Conservation (phyloP, 331 rosid genomes). For the Dryas integrifolia region DNA sequence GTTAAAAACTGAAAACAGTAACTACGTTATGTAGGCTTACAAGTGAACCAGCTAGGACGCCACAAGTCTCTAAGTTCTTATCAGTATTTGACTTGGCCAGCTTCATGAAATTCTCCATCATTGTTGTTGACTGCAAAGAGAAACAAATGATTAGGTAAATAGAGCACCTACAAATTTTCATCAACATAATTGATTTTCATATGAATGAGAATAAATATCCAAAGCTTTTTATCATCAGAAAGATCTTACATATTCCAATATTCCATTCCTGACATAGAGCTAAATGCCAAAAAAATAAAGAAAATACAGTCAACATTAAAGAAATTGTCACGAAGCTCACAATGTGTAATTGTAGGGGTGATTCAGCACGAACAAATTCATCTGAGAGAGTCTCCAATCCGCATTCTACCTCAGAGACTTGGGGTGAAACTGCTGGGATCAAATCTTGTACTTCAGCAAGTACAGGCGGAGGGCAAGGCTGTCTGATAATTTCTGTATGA, state of each 20-base stretch:
- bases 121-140: conserved; percentile 66
- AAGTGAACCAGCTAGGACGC: conserved; percentile 89
- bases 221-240: conserved; percentile 1
- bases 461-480: conserved; percentile 95
- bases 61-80: conserved; percentile 90
- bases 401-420: conserved; percentile 46
- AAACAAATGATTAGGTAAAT: conserved; percentile 26
- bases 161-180: not conserved
- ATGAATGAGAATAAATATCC: not conserved
- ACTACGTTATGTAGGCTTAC: conserved; percentile 51
- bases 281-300: not conserved
- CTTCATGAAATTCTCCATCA: conserved; percentile 90
- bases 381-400: conserved; percentile 49
- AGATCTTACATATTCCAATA: conserved; percentile 15
- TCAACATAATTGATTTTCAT: not conserved
- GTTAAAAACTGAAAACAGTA: not conserved
- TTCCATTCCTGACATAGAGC: conserved; percentile 16
- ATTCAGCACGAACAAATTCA: conserved; percentile 58
- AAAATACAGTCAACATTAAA: not conserved
- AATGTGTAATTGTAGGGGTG: conserved; percentile 78
- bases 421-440: conserved; percentile 64
- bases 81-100: conserved; percentile 84
- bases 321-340: conserved; percentile 49
- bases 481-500: conserved; percentile 62
- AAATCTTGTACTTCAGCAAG: conserved; percentile 92